Base-by-base conservation (phyloP, 1,284 basidiomycete genomes). In the Rhodotorula sp. region DNA sequence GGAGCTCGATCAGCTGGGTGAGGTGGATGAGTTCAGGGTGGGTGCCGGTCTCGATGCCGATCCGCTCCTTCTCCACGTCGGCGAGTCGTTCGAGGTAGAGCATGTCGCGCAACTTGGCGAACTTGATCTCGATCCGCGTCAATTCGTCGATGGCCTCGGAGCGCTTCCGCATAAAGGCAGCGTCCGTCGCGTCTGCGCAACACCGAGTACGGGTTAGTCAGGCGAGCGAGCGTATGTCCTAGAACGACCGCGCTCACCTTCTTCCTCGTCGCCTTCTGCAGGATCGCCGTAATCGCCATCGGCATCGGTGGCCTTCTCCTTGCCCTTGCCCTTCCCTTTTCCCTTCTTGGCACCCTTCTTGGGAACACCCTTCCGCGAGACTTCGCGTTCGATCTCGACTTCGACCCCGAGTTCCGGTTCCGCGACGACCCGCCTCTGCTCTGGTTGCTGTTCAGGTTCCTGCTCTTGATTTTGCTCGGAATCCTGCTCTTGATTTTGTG, bases 1-100 rank as follows among this genome's bases (percentile, higher is more conserved):
- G 78, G 46, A 78, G 75, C 66, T 82, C 81, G 68, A 82, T 81
- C 18, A 81, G 74, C 29, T 79, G 77, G 62, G 90, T 89, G 6
- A 95, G 82, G 78, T 92, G 87, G 24, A 89, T 82, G 68, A 93
- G 83, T 78, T 95, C 92, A 0, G 93, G 92, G 77, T 95, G 92
- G 1, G 86, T 85, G 46, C 87, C 91, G 89, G 77, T 53, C 46
- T 83, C 73, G 55, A 86, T 81, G 80, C 84, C 83, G 42, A 83
- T 82, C 68, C 84, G 83, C 77, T 86, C 85, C 48, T 80, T 79
- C 29, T 83, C 83, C 55, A 85, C 81, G 72, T 86, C 85, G 64
- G 84, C 82, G 77, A 85, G 81, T 8, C 84, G 78, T 75, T 86
- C 85, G 46, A 85, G 77, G 76, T 85, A 86, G 29, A 86, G 80